Percentiles rank a stretch among this genome's conserved stretches.
These are phyloP conservation scores for Solanum clarkiae DNA, from an alignment of 257 asterid genomes.

Conservation along the genomic window DNA sequence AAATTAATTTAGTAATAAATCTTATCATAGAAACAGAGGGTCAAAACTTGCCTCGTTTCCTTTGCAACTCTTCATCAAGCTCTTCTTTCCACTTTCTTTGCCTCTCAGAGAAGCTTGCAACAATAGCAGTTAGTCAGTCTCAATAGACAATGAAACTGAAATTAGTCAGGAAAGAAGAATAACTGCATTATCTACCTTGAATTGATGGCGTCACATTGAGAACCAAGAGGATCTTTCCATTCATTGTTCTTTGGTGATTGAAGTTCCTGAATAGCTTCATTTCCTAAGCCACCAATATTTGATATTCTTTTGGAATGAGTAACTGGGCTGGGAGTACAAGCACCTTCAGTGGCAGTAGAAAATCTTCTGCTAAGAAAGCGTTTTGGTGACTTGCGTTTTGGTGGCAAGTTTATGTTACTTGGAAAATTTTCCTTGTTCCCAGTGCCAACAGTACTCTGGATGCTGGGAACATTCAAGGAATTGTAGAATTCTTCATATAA, in stretches of 20 bases:
- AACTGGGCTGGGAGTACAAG: conserved; percentile 51
- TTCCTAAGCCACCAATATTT: conserved; percentile 38
- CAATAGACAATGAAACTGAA: not conserved
- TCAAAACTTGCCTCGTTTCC: conserved; percentile 64
- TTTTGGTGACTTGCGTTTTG: conserved; percentile 85
- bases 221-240: conserved; percentile 33
- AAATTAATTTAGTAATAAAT: not conserved
- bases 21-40: not conserved
- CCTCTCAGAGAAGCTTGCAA: conserved; percentile 56
- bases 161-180: not conserved
- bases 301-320: conserved; percentile 59
- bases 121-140: conserved; percentile 7
- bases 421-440: conserved; percentile 77
- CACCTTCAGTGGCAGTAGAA: conserved; percentile 62
- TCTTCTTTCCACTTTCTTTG: conserved; percentile 95
- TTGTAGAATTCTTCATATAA: conserved; percentile 78
- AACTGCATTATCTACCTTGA: conserved; percentile 38
- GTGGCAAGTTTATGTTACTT: conserved; percentile 69
- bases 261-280: conserved; percentile 42
- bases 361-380: conserved; percentile 51
- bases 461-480: conserved; percentile 53
- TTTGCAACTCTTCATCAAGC: conserved; percentile 86
- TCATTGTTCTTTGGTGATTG: conserved; percentile 18
- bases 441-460: conserved; percentile 40
- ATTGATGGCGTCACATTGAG: conserved; percentile 54